Base-by-base conservation (phyloP, 805 yeast species). In the Grigorovia jiainica region DNA sequence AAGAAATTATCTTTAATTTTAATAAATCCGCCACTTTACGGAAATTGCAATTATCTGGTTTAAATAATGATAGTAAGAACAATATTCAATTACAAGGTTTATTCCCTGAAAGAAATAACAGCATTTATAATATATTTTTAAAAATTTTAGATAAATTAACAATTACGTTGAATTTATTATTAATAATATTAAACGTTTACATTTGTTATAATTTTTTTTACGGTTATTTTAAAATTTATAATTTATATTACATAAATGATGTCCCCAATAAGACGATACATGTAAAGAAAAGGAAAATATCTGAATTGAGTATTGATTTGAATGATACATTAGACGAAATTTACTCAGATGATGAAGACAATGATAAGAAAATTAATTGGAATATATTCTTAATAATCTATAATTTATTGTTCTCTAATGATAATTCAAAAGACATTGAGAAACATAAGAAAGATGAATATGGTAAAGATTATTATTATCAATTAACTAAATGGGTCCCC, bases 401-500 rank as follows among this genome's bases (percentile, higher is more conserved):
- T 2, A 49, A 48, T 18, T 43, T 39, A 27, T 43, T 50, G 11
- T 19, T 58, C 18, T 33, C 34, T 25, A 46, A 45, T 2, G 37
- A 36, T 10, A 35, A 38, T 10, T 7, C 36, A 7, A 24, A 18
- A 27, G 21, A 42, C 3, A 35, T 43, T 10, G 43, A 45, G 18
- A 17, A 5, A 6, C n/a, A 25, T 8, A 25, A n/a, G n/a, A n/a
- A n/a, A n/a, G n/a, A n/a, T n/a, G n/a, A n/a, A n/a, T n/a, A 18
- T 36, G 32, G 19, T 11, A 52, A 65, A 24, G 63, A 65, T 23
- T 63, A 63, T 17, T 69, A 70, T 27, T 81, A 82, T 76, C 72
- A 75, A 43, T 56, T 83, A 34, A 63, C 61, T 16, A 72, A 81
- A 39, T 83, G 94, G 94, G 66, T 68, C 34, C 90, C 90, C 0